phyloP scores from a whole-genome alignment of 345 rosid species.

The Eucalyptus viminalis region DNA sequence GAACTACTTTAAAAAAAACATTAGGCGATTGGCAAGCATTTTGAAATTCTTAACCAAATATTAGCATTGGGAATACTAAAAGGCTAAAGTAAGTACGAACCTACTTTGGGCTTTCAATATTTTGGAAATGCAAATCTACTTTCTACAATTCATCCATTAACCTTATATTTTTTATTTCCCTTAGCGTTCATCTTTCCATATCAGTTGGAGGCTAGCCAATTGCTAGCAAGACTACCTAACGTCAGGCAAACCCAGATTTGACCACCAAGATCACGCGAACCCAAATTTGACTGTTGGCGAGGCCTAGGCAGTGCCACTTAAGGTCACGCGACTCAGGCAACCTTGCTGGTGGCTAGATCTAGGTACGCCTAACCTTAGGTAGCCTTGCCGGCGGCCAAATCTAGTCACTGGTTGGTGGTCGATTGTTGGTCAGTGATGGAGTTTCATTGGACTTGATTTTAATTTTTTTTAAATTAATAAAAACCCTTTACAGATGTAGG shows the following conservation, averaged over 20 bases:
- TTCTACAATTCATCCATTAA: too few species aligned
- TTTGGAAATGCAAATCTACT: too few species aligned
- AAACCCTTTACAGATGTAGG: too few species aligned
- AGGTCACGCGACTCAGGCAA: fast-evolving
- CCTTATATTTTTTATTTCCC: too few species aligned
- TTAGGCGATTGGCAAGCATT: too few species aligned
- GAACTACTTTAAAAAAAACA: too few species aligned
- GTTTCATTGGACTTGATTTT: too few species aligned
- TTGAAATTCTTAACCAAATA: too few species aligned
- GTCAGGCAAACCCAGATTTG: fast-evolving
- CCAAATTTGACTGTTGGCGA: fast-evolving
- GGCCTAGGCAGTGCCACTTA: too few species aligned
- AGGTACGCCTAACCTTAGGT: too few species aligned
- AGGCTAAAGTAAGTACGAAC: fast-evolving
- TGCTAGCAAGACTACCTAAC: fast-evolving
- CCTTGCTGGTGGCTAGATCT: fast-evolving
- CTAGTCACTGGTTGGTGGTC: fast-evolving
- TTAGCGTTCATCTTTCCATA: too few species aligned
- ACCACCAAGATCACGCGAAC: fast-evolving
- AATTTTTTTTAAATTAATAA: too few species aligned
- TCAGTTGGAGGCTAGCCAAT: fast-evolving
- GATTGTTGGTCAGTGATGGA: fast-evolving
- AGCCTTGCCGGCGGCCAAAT: fast-evolving
- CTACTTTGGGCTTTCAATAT: fast-evolving
- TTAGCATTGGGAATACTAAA: fast-evolving